Conservation (phyloP, 345 rosid species). For the Odontarrhena argentea region DNA sequence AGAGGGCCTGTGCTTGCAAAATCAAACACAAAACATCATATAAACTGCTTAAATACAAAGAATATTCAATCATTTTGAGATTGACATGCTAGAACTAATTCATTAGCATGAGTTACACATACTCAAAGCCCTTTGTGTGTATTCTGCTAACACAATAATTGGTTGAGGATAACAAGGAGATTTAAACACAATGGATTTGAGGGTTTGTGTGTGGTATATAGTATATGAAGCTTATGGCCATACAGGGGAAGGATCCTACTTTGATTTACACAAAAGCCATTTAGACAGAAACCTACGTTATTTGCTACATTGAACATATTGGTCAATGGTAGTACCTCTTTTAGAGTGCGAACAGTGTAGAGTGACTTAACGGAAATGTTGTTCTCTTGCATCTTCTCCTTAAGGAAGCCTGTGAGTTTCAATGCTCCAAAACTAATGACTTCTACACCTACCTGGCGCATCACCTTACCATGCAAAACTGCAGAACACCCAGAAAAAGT, state of each 20-base stretch:
- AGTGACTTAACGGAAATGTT: constrained; percentile 66
- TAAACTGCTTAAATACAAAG: background rate
- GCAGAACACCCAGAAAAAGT: constrained; percentile 33
- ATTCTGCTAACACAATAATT: background rate
- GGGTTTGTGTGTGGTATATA: background rate
- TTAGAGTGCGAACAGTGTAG: constrained; percentile 77
- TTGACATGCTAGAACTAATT: background rate
- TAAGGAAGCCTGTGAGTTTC: constrained; percentile 84
- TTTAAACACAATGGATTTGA: background rate
- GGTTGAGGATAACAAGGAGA: constrained; percentile 9
- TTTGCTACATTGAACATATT: constrained; percentile 11
- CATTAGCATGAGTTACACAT: constrained; percentile 22
- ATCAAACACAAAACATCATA: constrained; percentile 31
- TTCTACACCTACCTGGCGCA: constrained; percentile 90
- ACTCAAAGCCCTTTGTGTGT: background rate
- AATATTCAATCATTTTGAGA: constrained; percentile 4
- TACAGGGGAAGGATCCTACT: background rate
- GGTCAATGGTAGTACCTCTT: constrained; percentile 62
- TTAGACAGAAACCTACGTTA: constrained; percentile 15
- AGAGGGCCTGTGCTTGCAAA: constrained; percentile 60
- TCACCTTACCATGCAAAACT: constrained; percentile 92
- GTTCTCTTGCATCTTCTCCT: constrained; percentile 78
- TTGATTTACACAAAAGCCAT: constrained; percentile 2
- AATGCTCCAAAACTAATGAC: constrained; percentile 77
- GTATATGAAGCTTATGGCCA: background rate